Percentiles rank a stretch among this genome's conserved stretches.
These are phyloP conservation scores for Epichloe hybrida DNA, from an alignment of 2,329 filamentous ascomycete genomes.

Conservation along the genomic window DNA sequence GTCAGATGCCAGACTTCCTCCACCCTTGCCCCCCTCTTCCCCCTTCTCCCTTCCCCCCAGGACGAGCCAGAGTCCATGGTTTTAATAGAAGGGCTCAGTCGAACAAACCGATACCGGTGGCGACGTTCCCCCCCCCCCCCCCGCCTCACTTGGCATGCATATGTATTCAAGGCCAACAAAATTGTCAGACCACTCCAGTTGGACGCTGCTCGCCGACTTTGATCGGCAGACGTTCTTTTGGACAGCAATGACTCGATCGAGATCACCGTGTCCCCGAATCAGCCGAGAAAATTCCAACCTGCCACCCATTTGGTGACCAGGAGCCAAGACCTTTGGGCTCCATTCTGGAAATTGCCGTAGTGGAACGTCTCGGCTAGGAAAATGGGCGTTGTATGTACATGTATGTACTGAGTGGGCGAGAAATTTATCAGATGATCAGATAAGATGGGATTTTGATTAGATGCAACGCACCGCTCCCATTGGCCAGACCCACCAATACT, in stretches of 20 bases:
- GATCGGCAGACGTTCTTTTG: no score
- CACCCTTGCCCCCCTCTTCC: no score
- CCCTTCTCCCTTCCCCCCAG: background rate
- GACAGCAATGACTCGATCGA: no score
- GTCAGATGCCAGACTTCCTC: no score
- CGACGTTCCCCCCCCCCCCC: background rate
- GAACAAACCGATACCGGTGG: no score
- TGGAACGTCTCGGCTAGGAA: background rate
- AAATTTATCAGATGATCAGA: conserved; percentile 8
- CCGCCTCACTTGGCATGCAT: background rate
- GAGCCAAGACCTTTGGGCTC: background rate
- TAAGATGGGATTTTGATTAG: conserved; percentile 16
- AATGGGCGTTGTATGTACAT: no score
- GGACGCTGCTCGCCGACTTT: background rate
- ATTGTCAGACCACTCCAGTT: background rate
- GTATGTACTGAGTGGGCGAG: background rate
- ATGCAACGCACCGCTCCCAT: conserved; percentile 10
- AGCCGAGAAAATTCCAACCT: background rate
- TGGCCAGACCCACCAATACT: conserved; percentile 7
- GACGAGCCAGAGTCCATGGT: background rate
- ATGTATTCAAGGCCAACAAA: background rate
- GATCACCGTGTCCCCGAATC: background rate
- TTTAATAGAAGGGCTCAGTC: background rate
- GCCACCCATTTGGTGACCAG: background rate
- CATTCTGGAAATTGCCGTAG: background rate